A percentile compares a stretch with the other conserved stretches of the same genome.
Conservation (phyloP, 1,139 yeast species). For the Zygoascus meyerae region DNA sequence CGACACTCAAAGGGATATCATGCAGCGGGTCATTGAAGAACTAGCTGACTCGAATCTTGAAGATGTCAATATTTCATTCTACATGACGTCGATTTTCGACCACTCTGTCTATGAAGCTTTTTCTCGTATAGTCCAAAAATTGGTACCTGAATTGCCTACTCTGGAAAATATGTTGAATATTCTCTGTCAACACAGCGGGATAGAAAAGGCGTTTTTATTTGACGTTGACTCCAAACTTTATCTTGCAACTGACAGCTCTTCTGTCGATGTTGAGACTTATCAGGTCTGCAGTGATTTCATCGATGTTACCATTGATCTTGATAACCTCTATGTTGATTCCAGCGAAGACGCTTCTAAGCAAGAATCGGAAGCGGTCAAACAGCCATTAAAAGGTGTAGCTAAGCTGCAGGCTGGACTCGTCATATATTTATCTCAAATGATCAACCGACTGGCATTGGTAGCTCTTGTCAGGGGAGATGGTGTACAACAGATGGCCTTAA, state of each 20-base stretch:
- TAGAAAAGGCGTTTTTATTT: slow-evolving; percentile 87
- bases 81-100: slow-evolving; percentile 88
- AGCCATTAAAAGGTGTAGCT: slow-evolving; percentile 56
- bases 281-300: slow-evolving; percentile 97
- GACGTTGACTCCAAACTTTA: slow-evolving; percentile 92
- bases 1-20: slow-evolving; percentile 93
- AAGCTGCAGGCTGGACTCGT: slow-evolving; percentile 76
- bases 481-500: slow-evolving; percentile 51
- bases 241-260: slow-evolving; percentile 92
- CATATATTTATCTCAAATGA: slow-evolving; percentile 82
- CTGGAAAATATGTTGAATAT: slow-evolving; percentile 85
- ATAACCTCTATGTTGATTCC: slow-evolving; percentile 34
- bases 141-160: slow-evolving; percentile 82
- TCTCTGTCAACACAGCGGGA: slow-evolving; percentile 79
- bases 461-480: slow-evolving; percentile 68
- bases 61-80: slow-evolving; percentile 86
- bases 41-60: slow-evolving; percentile 82
- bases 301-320: slow-evolving; percentile 87
- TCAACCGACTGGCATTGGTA: slow-evolving; percentile 85
- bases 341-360: slow-evolving; percentile 12
- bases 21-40: slow-evolving; percentile 94
- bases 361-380: neutral
- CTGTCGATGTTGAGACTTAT: slow-evolving; percentile 91
- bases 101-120: slow-evolving; percentile 95
- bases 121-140: slow-evolving; percentile 83